Base-by-base conservation (phyloP, 805 yeast genomes). In the Kockiozyma suomiensis region DNA sequence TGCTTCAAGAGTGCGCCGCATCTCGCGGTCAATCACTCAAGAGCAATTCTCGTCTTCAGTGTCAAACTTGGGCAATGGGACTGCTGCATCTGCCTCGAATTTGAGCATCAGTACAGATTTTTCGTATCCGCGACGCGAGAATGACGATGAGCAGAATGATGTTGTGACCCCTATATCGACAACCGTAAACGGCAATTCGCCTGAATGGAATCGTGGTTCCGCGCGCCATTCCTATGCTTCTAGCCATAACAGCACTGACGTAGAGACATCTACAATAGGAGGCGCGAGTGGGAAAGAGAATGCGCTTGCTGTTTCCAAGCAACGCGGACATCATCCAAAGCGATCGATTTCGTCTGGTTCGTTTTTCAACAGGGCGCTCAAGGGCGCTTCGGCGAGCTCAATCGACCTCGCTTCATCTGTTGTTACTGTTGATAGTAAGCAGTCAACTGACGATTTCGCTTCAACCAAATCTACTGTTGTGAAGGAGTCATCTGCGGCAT, bases 1-100 rank as follows among this genome's bases (percentile, higher is more conserved):
- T 19, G 37, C 53, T 2, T 58, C 66, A 1, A 56, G 57, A 25
- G 66, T 62, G 28, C 54, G 66, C 10, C 54, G 66, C 17, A 61
- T 61, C n/a, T 62, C 66, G n/a, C 54, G 63, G n/a, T 54, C 65
- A 8, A 51, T 60, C 40, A 53, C 50, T 2, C 23, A 48, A 7
- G 64, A 60, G 21, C 32, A 23, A 38, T 38, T 38, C 42, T n/a
- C 42, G 42, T 2, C 42, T n/a, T 38, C 21, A 38, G 17, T n/a
- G 48, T 43, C 48, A 6, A 28, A 19, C 7, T 12, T n/a, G 48
- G 13, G 30, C 12, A 6, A 10, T 15, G n/a, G 26, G 10, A 23
- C 55, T 12, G 25, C 48, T 7, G 41, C 48, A 25, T 3, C 17
- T 1, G 52, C 42, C 23, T 49, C 53, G 13, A 49, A 32, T 12